Percentiles rank a stretch among this genome's conserved stretches.
phyloP scores from a whole-genome alignment of 176 grass and related monocot genomes.

The Paspalum notatum region DNA sequence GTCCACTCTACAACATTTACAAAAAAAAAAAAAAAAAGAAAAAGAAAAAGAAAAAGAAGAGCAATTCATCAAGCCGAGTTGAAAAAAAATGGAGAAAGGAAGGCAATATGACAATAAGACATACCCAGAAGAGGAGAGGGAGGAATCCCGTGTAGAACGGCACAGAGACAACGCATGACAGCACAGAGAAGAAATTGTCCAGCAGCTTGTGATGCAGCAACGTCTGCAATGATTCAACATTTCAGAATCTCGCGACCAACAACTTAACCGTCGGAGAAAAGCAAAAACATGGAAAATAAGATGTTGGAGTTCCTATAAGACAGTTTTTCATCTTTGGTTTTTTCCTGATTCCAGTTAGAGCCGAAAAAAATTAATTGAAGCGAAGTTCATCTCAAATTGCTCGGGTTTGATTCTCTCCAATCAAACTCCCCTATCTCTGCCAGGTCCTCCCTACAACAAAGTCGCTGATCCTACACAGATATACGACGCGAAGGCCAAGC shows the following conservation, averaged over 20 bases:
- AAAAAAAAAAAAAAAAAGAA: too few species aligned
- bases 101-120: neutral
- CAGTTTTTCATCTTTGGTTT: neutral
- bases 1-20: slow-evolving; percentile 68
- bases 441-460: neutral
- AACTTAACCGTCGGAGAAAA: neutral
- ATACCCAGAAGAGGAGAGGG: slow-evolving; percentile 95
- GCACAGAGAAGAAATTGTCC: slow-evolving; percentile 82
- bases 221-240: slow-evolving; percentile 63
- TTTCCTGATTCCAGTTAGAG: neutral
- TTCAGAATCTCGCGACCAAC: neutral
- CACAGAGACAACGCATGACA: slow-evolving; percentile 90
- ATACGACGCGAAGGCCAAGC: neutral
- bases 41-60: slow-evolving; percentile 20
- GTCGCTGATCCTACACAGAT: neutral
- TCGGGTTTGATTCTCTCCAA: neutral
- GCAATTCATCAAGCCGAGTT: slow-evolving; percentile 12
- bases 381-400: neutral
- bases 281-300: slow-evolving; percentile 9
- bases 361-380: neutral
- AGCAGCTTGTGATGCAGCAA: slow-evolving; percentile 62
- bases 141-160: slow-evolving; percentile 99
- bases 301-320: neutral
- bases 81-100: slow-evolving; percentile 6
- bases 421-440: neutral